Evolutionary conservation across 768 basidiomycete species (phyloP).

Genomic region (Tricholoma sp.): DNA sequence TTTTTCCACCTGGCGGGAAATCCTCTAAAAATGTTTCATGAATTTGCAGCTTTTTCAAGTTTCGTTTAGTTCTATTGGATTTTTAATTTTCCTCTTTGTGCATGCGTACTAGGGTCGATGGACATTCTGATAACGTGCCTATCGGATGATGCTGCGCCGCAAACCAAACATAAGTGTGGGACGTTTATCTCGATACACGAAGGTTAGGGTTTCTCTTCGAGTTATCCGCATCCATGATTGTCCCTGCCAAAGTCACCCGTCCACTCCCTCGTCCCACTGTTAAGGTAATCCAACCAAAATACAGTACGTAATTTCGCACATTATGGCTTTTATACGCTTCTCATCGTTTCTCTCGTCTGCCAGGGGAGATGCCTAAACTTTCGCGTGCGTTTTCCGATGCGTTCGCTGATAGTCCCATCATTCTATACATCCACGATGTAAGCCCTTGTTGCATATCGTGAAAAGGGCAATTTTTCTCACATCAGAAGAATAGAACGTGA

Average conservation of each 20-base stretch:
- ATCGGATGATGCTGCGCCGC: background rate
- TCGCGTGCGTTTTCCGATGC: background rate
- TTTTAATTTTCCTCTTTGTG: background rate
- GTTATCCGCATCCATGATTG: background rate
- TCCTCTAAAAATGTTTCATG: too few relatives aligned
- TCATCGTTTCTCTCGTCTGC: background rate
- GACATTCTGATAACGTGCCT: background rate
- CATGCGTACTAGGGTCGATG: background rate
- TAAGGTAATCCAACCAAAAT: background rate
- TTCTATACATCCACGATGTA: background rate
- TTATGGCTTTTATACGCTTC: background rate
- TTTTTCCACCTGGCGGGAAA: too few relatives aligned
- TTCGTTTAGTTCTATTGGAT: too few relatives aligned
- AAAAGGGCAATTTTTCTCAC: background rate
- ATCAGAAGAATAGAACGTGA: background rate
- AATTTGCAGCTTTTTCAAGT: too few relatives aligned
- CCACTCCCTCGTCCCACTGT: background rate
- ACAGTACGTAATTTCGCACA: background rate
- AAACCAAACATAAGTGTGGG: background rate
- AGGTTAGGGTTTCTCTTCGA: background rate
- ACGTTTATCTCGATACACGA: background rate
- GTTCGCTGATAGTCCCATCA: background rate
- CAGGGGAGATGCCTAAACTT: background rate
- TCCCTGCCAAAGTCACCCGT: background rate
- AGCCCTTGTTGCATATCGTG: background rate